These are phyloP conservation scores for Hippophae tibetana DNA, from an alignment of 306 rosid genomes.

Conservation along the genomic window DNA sequence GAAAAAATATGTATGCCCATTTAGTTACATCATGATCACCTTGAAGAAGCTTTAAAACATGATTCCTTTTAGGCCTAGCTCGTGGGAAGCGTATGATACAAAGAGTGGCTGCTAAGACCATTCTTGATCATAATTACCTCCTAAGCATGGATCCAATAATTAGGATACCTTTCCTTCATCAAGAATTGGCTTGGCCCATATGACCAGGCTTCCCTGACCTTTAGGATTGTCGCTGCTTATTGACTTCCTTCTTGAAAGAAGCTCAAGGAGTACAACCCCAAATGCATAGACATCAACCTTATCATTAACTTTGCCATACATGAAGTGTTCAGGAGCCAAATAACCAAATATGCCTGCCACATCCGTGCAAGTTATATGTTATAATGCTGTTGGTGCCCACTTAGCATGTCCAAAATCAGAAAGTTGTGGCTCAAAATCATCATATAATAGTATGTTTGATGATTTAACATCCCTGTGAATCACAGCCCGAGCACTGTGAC, in stretches of 20 bases:
- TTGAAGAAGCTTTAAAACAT: conserved; percentile 70
- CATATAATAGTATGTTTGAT: conserved; percentile 21
- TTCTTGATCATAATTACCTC: conserved; percentile 41
- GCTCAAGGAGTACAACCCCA: too few species aligned
- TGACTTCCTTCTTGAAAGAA: conserved; percentile 59
- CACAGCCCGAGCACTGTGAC: conserved; percentile 48
- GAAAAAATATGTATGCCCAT: conserved; percentile 35
- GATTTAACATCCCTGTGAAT: conserved; percentile 20
- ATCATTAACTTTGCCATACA: too few species aligned
- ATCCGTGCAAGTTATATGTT: too few species aligned
- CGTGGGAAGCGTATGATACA: conserved; percentile 74
- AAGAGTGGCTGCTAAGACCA: conserved; percentile 82
- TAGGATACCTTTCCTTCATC: conserved; percentile 52
- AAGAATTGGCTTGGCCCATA: conserved; percentile 95
- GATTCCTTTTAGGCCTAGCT: conserved; percentile 84
- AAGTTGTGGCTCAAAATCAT: conserved; percentile 35
- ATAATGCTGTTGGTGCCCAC: conserved; percentile 40
- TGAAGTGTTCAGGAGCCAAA: too few species aligned
- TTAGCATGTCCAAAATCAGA: conserved; percentile 95
- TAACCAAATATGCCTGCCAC: too few species aligned
- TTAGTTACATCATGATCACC: conserved; percentile 59
- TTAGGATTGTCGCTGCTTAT: conserved; percentile 63
- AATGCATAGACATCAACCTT: too few species aligned
- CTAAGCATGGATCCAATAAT: conserved; percentile 68
- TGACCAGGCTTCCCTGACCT: conserved; percentile 85